Percentiles rank a stretch among this genome's conserved stretches.
Evolutionary conservation across 805 yeast species (phyloP).

Genomic region (Metschnikowia santaceciliae): DNA sequence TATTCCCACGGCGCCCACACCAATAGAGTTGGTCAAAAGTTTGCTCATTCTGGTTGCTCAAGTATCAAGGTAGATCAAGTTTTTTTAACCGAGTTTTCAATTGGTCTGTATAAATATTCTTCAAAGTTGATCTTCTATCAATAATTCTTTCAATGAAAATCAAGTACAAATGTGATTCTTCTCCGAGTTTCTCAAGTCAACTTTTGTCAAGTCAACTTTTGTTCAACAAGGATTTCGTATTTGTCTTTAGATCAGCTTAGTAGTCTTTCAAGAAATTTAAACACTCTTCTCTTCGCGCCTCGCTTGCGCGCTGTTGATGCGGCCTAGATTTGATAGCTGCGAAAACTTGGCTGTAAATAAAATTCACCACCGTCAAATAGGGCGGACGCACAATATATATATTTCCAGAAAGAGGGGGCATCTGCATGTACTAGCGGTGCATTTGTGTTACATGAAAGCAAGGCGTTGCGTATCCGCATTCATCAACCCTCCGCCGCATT

Average conservation of each 20-base stretch:
- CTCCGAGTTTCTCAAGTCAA: too few relatives aligned
- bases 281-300: background rate
- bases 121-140: background rate
- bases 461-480: background rate
- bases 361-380: background rate
- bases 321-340: background rate
- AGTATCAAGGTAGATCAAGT: too few relatives aligned
- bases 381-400: background rate
- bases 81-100: too few relatives aligned
- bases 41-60: conserved; percentile 21
- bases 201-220: too few relatives aligned
- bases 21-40: conserved; percentile 26
- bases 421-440: background rate
- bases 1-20: conserved; percentile 36
- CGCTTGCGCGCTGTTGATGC: background rate
- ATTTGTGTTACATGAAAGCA: background rate
- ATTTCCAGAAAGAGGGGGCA: background rate
- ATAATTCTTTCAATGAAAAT: too few relatives aligned
- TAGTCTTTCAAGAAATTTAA: too few relatives aligned
- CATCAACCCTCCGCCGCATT: background rate
- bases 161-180: too few relatives aligned
- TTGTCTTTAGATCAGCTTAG: too few relatives aligned
- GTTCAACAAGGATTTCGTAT: too few relatives aligned
- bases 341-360: background rate
- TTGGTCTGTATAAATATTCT: too few relatives aligned